Base-by-base conservation (phyloP, 2,329 filamentous ascomycete genomes). In the Epichloe brachyelytri region DNA sequence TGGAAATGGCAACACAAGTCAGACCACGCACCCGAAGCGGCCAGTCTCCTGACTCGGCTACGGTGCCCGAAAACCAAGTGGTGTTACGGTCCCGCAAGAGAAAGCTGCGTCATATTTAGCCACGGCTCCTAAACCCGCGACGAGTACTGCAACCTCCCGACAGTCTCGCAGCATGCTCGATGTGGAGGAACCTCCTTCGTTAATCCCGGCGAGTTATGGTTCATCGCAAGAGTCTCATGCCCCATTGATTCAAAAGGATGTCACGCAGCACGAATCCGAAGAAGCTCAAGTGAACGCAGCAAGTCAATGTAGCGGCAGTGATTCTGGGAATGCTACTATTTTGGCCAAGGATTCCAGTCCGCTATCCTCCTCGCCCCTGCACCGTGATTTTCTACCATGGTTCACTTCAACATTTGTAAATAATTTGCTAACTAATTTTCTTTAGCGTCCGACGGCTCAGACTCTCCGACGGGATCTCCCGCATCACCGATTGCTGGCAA, bases 111-210 rank as follows among this genome's bases (percentile, higher is more conserved):
- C 48, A 12, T 48, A 49, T 17, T 51, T 53, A 19, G 17, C 49
- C 11, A 43, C 56, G 2, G 43, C 55, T 12, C 48, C 50, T 30
- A 48, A 43, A 11, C 34, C 56, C 3, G 47, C 56, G 8, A 50
- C 49, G 37, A 43, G 55, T 2, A 51, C 57, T 19, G 48, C 49
- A 46, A 58, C 57, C 4, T 51, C 60, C 37, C 65, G 56, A 6
- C 66, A 67, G 43, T 76, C 71, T 56, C 70, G 72, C 53, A 80
- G 75, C 62, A 76, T 80, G 76, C 66, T 79, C 19, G 71, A 76
- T 44, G 65, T 79, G 17, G 75, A 76, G 43, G 68, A 70, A 30
- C 68, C 71, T 2, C 74, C 75, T 12, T 73, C 57, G 52, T 64
- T 78, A 22, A 67, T 63, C 7, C 65, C 70, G 4, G 62, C 69